A percentile compares a stretch with the other conserved stretches of the same genome.
Evolutionary conservation across 176 grass and related monocot genomes (phyloP).

Genomic region (Phyllostachys edulis): DNA sequence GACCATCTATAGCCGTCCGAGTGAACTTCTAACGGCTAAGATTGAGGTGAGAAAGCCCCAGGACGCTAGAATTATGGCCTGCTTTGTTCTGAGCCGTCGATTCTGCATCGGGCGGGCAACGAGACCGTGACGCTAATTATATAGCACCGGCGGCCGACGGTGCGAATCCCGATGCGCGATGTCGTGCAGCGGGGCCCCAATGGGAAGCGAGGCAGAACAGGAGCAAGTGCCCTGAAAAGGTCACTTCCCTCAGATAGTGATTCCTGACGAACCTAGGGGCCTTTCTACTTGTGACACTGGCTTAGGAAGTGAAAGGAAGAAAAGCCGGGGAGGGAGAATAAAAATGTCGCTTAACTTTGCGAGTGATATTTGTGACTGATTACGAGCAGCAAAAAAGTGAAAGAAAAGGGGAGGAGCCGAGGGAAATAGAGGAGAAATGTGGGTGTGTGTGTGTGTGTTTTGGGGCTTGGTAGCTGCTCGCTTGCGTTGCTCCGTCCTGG

Average conservation of each 20-base stretch:
- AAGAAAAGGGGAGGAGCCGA: neutral
- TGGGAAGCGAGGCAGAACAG: neutral
- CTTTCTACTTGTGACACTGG: constrained; percentile 34
- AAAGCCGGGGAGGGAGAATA: constrained; percentile 7
- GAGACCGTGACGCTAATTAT: no score
- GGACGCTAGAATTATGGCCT: neutral
- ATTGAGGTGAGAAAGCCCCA: neutral
- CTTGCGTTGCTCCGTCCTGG: neutral
- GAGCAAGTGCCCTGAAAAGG: constrained; percentile 39
- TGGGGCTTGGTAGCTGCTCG: neutral
- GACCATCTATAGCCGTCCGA: neutral
- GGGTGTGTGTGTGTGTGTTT: neutral
- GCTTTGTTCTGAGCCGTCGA: neutral
- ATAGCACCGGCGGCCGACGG: neutral
- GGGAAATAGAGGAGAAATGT: neutral
- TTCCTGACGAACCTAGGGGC: constrained; percentile 26
- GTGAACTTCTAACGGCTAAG: neutral
- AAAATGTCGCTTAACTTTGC: constrained; percentile 10
- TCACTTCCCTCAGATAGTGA: neutral
- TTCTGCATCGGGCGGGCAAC: neutral
- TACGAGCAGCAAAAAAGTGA: neutral
- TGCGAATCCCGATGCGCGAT: neutral
- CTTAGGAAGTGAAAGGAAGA: constrained; percentile 25
- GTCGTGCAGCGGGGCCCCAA: neutral
- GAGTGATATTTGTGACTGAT: neutral